phyloP scores from a whole-genome alignment of 257 asterid species.

The Agastache rugosa region DNA sequence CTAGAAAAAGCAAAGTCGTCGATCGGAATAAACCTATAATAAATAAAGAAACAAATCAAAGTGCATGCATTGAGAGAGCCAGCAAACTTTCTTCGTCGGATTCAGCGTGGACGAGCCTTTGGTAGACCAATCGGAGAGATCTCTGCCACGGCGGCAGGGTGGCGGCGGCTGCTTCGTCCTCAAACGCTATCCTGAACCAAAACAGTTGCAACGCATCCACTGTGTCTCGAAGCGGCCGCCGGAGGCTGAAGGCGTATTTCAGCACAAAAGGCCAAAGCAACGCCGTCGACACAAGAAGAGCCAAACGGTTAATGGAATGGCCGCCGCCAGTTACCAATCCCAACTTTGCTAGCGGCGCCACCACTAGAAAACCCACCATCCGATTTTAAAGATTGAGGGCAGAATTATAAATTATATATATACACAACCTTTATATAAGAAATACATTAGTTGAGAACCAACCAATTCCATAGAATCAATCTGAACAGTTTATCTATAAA shows the following conservation, averaged over 20 bases:
- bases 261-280: slow-evolving; percentile 60
- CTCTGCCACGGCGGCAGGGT: slow-evolving; percentile 57
- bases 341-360: slow-evolving; percentile 52
- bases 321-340: slow-evolving; percentile 29
- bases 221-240: slow-evolving; percentile 45
- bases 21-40: too few species aligned
- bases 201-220: slow-evolving; percentile 46
- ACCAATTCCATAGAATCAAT: too few species aligned
- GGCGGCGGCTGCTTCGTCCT: slow-evolving; percentile 2
- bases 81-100: slow-evolving; percentile 58
- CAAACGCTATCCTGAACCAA: slow-evolving; percentile 54
- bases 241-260: slow-evolving; percentile 49
- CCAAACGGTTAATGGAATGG: slow-evolving; percentile 6
- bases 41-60: slow-evolving; percentile 26
- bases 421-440: too few species aligned
- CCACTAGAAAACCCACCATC: slow-evolving; percentile 45
- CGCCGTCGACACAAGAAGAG: slow-evolving; percentile 45
- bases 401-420: too few species aligned
- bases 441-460: too few species aligned
- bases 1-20: too few species aligned
- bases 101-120: slow-evolving; percentile 45
- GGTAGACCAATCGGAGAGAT: slow-evolving; percentile 55
- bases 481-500: too few species aligned
- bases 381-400: not conserved
- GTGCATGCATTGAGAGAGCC: slow-evolving; percentile 55